A percentile compares a stretch with the other conserved stretches of the same genome.
phyloP scores from a whole-genome alignment of 2,329 filamentous ascomycete species.

The Chrysoporthe austroafricana region DNA sequence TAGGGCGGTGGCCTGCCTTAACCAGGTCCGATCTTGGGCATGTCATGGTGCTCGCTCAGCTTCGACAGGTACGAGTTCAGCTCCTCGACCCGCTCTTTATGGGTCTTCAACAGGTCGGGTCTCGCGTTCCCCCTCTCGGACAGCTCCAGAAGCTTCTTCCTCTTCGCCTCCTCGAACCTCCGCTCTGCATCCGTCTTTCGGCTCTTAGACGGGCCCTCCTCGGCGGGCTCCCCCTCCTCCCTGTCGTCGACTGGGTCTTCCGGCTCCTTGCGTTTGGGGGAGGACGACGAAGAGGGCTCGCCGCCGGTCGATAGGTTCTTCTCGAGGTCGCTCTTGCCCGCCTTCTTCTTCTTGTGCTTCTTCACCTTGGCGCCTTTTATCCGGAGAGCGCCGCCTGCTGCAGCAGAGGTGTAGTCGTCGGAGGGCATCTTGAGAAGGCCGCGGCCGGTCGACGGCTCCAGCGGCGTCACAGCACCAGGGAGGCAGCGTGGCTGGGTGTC shows the following conservation, averaged over 20 bases:
- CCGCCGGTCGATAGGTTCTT: conserved; percentile 47
- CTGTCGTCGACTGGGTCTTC: conserved; percentile 25
- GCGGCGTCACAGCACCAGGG: background rate
- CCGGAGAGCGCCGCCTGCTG: conserved; percentile 76
- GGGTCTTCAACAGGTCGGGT: conserved; percentile 88
- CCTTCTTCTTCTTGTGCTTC: conserved; percentile 70
- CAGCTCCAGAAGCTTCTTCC: conserved; percentile 81
- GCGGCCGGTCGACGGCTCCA: background rate
- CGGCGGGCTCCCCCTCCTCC: conserved; percentile 34
- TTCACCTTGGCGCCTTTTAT: conserved; percentile 76
- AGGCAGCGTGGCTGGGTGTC: background rate
- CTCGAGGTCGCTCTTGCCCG: conserved; percentile 53
- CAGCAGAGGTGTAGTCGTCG: conserved; percentile 71
- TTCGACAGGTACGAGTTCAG: conserved; percentile 91
- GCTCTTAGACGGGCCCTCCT: conserved; percentile 34
- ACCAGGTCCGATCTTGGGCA: conserved; percentile 72
- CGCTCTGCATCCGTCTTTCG: conserved; percentile 84
- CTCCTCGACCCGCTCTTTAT: conserved; percentile 95
- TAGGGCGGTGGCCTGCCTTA: conserved; percentile 37
- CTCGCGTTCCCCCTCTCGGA: conserved; percentile 61
- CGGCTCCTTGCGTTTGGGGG: conserved; percentile 42
- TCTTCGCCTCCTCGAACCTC: conserved; percentile 77
- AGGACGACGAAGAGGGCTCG: conserved; percentile 34
- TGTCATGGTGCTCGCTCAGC: conserved; percentile 96
- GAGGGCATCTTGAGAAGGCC: conserved; percentile 59